Evolutionary conservation across 257 asterid genomes (phyloP).

Genomic region (Catharanthus roseus): DNA sequence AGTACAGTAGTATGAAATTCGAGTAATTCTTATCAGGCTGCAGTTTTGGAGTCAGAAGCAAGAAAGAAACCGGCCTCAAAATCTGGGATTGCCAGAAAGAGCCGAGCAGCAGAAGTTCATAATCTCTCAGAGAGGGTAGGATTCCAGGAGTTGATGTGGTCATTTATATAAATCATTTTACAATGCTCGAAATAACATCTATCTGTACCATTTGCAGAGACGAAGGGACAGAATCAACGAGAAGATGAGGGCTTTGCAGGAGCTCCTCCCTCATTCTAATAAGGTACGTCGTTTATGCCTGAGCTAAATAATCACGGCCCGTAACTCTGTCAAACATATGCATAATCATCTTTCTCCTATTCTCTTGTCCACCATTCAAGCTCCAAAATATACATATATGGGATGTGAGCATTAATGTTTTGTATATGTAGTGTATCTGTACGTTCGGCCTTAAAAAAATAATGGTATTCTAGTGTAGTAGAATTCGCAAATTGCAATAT

Average conservation of each 20-base stretch:
- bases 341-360: neutral
- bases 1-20: neutral
- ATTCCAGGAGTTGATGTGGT: neutral
- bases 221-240: slow-evolving; percentile 82
- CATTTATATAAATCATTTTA: neutral
- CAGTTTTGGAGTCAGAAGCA: slow-evolving; percentile 50
- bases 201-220: slow-evolving; percentile 40
- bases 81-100: slow-evolving; percentile 48
- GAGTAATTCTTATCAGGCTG: slow-evolving; percentile 32
- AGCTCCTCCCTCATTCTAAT: slow-evolving; percentile 80
- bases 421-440: neutral
- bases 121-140: slow-evolving; percentile 85
- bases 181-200: neutral
- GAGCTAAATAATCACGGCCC: neutral
- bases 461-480: neutral
- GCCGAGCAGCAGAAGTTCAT: slow-evolving; percentile 85
- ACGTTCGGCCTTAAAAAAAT: neutral
- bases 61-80: slow-evolving; percentile 51
- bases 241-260: slow-evolving; percentile 84
- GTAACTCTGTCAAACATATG: neutral
- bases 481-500: neutral
- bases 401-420: no score
- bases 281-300: slow-evolving; percentile 36
- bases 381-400: neutral
- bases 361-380: neutral